Evolutionary conservation across 169 alveolate species (phyloP), one percentile per base, ranked within the genome.

Genomic region (Miamiensis avidus): DNA sequence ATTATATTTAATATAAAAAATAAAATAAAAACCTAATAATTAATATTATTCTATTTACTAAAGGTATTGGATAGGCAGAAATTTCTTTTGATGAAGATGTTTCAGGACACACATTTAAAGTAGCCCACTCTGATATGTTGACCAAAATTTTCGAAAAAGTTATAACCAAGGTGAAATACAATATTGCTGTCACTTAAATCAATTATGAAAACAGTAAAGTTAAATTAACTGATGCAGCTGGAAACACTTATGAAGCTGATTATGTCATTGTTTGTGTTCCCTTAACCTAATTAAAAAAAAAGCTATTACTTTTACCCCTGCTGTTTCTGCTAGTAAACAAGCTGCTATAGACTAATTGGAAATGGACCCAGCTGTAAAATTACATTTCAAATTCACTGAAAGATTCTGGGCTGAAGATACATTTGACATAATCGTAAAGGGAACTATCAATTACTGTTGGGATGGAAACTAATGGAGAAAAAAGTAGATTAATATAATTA

Each of bases 291-390:
- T 65, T 78, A 29, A 78, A 78, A 34, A 78, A 78, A 65, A 65
- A 25, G 32, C 83, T 33, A 78, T 78, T 29, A 33, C 69, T 27
- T 78, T 78, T 20, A 27, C 1, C 1, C 83, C 83, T 33, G 33
- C 69, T 33, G 34, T 78, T 0, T 74, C 83, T 34, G 69, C 28
- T 33, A 74, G 34, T 4, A 78, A 78, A 29, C 28, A 78, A 65
- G 34, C 25, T 27, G 83, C 83, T 0, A 78, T 78, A 29, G 31
- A 78, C 32, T n/a, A 31, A n/a, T 78, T 78, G 20, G 29, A 78
- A 34, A 78, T 78, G 83, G 83, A 74, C 28, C 32, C 31, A 33
- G 83, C 75, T 27, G 83, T 69, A 33, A 78, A 78, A 26, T 28
- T 78, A 26, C 74, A 33, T 27, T 31, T 78, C 34, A 78, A 27